A percentile compares a stretch with the other conserved stretches of the same genome.
These are phyloP conservation scores for Begonia fuchsioides DNA, from an alignment of 306 rosid species.

Conservation along the genomic window DNA sequence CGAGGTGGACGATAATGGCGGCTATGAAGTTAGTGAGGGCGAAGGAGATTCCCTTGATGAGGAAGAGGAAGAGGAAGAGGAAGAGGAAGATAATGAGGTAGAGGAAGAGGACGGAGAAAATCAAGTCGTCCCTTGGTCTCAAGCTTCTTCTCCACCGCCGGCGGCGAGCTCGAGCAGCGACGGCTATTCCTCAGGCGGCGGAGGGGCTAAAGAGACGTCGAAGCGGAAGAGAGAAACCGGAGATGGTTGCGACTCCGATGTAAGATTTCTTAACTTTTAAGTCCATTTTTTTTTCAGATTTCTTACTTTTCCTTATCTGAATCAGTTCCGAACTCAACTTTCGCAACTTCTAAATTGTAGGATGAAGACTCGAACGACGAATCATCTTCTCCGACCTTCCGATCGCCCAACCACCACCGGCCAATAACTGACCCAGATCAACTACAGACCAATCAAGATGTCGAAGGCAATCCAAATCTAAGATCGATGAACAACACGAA, in stretches of 20 bases:
- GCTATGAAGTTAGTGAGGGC: constrained; percentile 1
- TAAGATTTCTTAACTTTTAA: constrained; percentile 2
- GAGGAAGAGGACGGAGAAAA: constrained; percentile 29
- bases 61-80: constrained; percentile 13
- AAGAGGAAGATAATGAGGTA: neutral
- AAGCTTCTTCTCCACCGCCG: constrained; percentile 6
- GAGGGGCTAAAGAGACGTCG: constrained; percentile 1
- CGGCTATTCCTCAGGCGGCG: constrained; percentile 10
- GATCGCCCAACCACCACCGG: constrained; percentile 19
- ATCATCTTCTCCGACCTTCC: constrained; percentile 8
- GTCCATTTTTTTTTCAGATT: neutral
- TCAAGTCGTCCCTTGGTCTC: constrained; percentile 48
- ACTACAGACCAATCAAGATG: constrained; percentile 2
- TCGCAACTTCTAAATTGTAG: constrained; percentile 9
- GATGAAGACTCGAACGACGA: constrained; percentile 13
- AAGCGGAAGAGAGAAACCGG: constrained; percentile 15
- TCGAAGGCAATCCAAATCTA: neutral
- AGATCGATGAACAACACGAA: constrained; percentile 15
- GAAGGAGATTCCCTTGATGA: constrained; percentile 9
- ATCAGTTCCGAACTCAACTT: neutral
- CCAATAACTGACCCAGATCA: constrained; percentile 1
- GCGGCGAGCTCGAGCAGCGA: constrained; percentile 16
- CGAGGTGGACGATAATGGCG: constrained; percentile 3
- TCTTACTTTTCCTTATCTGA: neutral
- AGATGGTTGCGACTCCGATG: constrained; percentile 22